Percentiles rank a stretch among this genome's conserved stretches.
These are phyloP conservation scores for Paraconiothyrium sp. DNA, from an alignment of 2,329 filamentous ascomycete species.

Conservation along the genomic window DNA sequence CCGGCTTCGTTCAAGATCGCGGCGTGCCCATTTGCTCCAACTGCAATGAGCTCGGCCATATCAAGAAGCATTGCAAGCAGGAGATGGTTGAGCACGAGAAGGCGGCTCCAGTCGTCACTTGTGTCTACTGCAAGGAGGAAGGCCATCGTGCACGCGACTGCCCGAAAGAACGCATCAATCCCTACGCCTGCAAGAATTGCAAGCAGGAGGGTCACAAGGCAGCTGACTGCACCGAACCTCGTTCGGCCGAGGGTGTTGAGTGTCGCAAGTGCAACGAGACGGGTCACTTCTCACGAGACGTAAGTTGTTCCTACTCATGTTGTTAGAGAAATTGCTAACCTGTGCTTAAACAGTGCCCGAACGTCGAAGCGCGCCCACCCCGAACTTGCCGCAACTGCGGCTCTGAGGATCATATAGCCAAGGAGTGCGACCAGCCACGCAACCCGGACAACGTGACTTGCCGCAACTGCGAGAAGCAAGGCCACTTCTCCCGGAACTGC, in stretches of 20 bases:
- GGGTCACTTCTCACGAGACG: slow-evolving; percentile 49
- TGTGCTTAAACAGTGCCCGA: slow-evolving; percentile 35
- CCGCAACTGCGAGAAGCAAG: slow-evolving; percentile 72
- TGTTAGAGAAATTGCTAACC: slow-evolving; percentile 29
- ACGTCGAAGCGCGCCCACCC: slow-evolving; percentile 36
- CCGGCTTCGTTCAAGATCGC: slow-evolving; percentile 70
- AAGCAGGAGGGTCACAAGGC: slow-evolving; percentile 56
- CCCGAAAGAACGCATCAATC: slow-evolving; percentile 63
- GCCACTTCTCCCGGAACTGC: slow-evolving; percentile 67
- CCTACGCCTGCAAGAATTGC: slow-evolving; percentile 75
- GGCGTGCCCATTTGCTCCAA: slow-evolving; percentile 70
- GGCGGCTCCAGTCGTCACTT: slow-evolving; percentile 62
- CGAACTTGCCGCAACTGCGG: slow-evolving; percentile 49
- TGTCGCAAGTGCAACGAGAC: slow-evolving; percentile 71
- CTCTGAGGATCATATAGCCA: slow-evolving; percentile 48
- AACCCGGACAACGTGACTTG: slow-evolving; percentile 55
- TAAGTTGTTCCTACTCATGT: slow-evolving; percentile 29
- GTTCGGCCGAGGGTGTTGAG: slow-evolving; percentile 66
- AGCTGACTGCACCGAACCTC: slow-evolving; percentile 55
- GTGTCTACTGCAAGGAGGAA: slow-evolving; percentile 70
- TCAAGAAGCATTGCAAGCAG: slow-evolving; percentile 66
- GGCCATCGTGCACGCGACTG: slow-evolving; percentile 77
- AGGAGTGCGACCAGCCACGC: slow-evolving; percentile 48
- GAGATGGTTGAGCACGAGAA: slow-evolving; percentile 61
- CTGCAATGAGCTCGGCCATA: slow-evolving; percentile 72